Conservation (phyloP, 75 land plant genomes). For the Cryptomeria japonica region DNA sequence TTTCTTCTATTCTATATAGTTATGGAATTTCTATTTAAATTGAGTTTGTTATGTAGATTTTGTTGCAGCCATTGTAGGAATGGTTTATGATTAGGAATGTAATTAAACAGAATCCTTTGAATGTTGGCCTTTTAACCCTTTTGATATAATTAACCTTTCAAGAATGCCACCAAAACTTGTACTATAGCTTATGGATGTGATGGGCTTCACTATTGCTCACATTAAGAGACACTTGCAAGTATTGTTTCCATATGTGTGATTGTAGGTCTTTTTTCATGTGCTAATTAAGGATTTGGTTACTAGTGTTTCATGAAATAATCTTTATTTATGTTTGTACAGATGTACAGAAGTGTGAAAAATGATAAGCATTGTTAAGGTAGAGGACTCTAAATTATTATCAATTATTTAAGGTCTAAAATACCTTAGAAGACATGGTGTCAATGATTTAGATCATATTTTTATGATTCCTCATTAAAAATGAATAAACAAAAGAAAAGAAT, state of each 20-base stretch:
- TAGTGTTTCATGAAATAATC: background rate
- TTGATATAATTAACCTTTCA: background rate
- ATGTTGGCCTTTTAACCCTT: background rate
- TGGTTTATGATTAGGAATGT: background rate
- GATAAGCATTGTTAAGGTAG: conserved; percentile 42
- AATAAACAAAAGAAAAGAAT: too few relatives aligned
- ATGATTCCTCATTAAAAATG: too few relatives aligned
- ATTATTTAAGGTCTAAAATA: background rate
- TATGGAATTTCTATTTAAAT: background rate
- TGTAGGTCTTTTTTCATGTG: background rate
- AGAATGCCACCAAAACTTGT: conserved; percentile 70
- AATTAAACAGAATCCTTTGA: background rate
- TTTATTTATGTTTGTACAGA: conserved; percentile 24
- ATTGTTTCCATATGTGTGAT: background rate
- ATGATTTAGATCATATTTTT: too few relatives aligned
- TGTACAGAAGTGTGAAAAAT: conserved; percentile 69
- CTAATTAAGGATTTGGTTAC: background rate
- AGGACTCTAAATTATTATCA: background rate
- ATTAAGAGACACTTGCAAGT: conserved; percentile 77
- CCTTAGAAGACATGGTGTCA: too few relatives aligned
- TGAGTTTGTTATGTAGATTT: too few relatives aligned
- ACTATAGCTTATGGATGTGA: conserved; percentile 64
- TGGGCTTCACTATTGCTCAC: conserved; percentile 65
- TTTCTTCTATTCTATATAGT: background rate
- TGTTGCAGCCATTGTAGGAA: background rate